Conservation (phyloP, 2,329 filamentous ascomycete genomes). For the Penicillium thymicola region DNA sequence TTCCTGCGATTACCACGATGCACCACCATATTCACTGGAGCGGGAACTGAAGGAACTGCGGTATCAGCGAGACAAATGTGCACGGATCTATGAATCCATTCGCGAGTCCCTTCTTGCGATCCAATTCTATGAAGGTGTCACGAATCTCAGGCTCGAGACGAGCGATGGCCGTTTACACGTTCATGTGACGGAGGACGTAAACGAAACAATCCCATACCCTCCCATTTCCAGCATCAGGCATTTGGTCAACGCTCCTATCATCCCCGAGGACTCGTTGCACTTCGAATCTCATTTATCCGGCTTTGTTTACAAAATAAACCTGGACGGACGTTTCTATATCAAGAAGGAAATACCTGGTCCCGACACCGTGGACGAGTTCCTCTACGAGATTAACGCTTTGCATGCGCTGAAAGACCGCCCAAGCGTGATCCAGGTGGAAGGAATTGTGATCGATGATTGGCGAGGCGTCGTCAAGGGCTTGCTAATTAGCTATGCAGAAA, state of each 20-base stretch:
- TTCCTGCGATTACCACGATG: slow-evolving; percentile 85
- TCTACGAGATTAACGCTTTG: slow-evolving; percentile 97
- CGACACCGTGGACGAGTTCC: slow-evolving; percentile 91
- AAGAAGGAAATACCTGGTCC: slow-evolving; percentile 98
- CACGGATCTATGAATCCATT: slow-evolving; percentile 90
- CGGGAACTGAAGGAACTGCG: slow-evolving; percentile 72
- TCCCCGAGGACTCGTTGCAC: slow-evolving; percentile 70
- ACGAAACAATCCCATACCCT: slow-evolving; percentile 90
- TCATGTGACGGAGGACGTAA: slow-evolving; percentile 94
- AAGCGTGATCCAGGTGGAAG: slow-evolving; percentile 81
- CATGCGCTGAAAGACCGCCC: slow-evolving; percentile 68
- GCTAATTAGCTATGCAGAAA: slow-evolving; percentile 80
- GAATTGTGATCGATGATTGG: slow-evolving; percentile 78
- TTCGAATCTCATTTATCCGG: slow-evolving; percentile 94
- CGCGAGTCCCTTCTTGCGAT: slow-evolving; percentile 89
- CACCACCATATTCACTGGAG: slow-evolving; percentile 78
- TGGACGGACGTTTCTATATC: slow-evolving; percentile 68
- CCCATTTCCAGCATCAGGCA: slow-evolving; percentile 70
- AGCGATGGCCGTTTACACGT: slow-evolving; percentile 84
- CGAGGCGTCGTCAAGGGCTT: slow-evolving; percentile 76
- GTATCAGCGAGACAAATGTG: slow-evolving; percentile 87
- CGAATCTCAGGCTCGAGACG: slow-evolving; percentile 91
- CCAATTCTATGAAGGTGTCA: slow-evolving; percentile 93
- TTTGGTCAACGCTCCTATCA: slow-evolving; percentile 47
- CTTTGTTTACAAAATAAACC: slow-evolving; percentile 90